Conservation (phyloP, 345 rosid genomes). For the Salix brachista region DNA sequence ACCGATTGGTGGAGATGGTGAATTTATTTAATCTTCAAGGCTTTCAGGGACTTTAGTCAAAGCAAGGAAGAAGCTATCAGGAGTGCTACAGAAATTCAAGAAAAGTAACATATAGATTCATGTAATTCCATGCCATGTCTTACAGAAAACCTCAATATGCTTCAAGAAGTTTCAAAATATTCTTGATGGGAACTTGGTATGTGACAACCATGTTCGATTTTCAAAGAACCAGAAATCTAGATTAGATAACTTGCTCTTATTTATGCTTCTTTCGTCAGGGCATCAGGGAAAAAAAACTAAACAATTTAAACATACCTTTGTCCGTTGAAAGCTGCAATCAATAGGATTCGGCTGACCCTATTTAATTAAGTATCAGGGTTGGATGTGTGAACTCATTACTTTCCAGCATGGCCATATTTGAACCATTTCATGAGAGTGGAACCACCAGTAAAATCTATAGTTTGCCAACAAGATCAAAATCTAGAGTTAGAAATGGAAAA, state of each 20-base stretch:
- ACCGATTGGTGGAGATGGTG: slow-evolving; percentile 30
- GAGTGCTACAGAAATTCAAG: slow-evolving; percentile 28
- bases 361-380: neutral
- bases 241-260: neutral
- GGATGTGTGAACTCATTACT: neutral
- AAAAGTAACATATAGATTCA: neutral
- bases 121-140: neutral
- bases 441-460: neutral
- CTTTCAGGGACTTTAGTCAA: slow-evolving; percentile 35
- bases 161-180: neutral
- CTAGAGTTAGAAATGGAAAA: neutral
- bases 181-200: neutral
- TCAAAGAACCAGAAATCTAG: neutral
- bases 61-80: slow-evolving; percentile 50
- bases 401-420: neutral
- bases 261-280: neutral
- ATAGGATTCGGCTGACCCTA: too few relatives aligned
- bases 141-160: neutral
- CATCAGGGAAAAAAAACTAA: too few relatives aligned
- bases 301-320: too few relatives aligned
- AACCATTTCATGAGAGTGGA: neutral
- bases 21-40: slow-evolving; percentile 51
- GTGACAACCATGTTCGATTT: neutral
- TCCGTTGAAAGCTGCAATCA: too few relatives aligned
- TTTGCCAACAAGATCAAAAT: neutral